Conservation (phyloP, 1,284 basidiomycete genomes). For the Caloboletus firmus region DNA sequence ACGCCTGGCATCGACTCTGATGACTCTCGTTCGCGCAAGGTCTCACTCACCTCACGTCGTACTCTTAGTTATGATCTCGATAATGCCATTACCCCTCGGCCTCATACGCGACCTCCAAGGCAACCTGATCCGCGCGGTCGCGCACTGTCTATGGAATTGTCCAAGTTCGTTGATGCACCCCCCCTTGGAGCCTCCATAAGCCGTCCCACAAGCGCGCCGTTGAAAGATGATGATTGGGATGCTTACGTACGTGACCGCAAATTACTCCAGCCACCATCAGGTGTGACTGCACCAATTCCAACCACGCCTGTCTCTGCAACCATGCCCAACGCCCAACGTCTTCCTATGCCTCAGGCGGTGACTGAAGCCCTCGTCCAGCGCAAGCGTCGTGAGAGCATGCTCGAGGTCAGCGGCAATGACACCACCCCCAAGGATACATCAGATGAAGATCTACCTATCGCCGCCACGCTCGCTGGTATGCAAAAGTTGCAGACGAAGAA, state of each 20-base stretch:
- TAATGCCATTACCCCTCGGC: slow-evolving; percentile 45
- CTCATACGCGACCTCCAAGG: slow-evolving; percentile 66
- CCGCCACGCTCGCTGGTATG: slow-evolving; percentile 36
- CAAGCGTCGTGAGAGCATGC: slow-evolving; percentile 61
- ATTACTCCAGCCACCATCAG: slow-evolving; percentile 77
- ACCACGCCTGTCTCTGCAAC: slow-evolving; percentile 50
- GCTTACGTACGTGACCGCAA: slow-evolving; percentile 76
- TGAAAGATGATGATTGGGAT: slow-evolving; percentile 74
- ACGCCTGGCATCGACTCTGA: slow-evolving; percentile 58
- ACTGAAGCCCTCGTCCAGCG: slow-evolving; percentile 68
- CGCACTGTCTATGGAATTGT: slow-evolving; percentile 67
- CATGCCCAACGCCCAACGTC: slow-evolving; percentile 38
- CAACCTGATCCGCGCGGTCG: slow-evolving; percentile 64
- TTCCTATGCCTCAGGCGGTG: slow-evolving; percentile 66
- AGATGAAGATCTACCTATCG: slow-evolving; percentile 56
- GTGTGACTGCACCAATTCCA: slow-evolving; percentile 68
- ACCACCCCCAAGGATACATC: slow-evolving; percentile 35
- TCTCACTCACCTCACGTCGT: slow-evolving; percentile 64
- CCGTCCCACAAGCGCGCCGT: slow-evolving; percentile 69
- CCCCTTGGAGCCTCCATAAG: slow-evolving; percentile 53
- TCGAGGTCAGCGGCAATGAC: slow-evolving; percentile 42
- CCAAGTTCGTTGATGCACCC: slow-evolving; percentile 45
- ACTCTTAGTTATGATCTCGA: slow-evolving; percentile 66
- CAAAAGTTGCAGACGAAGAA: slow-evolving; percentile 32
- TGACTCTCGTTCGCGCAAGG: slow-evolving; percentile 56